A percentile compares a stretch with the other conserved stretches of the same genome.
Evolutionary conservation across 2,329 filamentous ascomycete genomes (phyloP).

Genomic region (Bipolaris oryzae): DNA sequence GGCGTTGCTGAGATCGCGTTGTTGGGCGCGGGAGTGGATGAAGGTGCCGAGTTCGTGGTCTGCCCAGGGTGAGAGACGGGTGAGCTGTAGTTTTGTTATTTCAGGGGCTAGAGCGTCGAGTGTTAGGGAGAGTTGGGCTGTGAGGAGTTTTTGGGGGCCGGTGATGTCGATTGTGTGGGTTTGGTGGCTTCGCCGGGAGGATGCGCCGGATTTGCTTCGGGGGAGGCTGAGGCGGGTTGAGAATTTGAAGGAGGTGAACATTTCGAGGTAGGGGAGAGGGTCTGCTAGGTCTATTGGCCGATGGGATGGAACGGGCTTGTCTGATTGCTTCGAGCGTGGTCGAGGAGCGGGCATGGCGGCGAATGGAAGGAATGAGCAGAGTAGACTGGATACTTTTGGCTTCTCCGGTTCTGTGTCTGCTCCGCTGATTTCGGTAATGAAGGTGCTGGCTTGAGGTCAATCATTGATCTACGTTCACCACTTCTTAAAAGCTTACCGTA

Average conservation of each 20-base stretch:
- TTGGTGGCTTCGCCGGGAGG: slow-evolving; percentile 27
- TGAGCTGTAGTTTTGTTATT: slow-evolving; percentile 62
- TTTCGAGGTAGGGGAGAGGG: slow-evolving; percentile 70
- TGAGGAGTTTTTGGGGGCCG: slow-evolving; percentile 61
- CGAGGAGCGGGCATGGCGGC: slow-evolving; percentile 30
- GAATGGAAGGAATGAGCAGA: slow-evolving; percentile 52
- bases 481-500: slow-evolving; percentile 25
- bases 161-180: slow-evolving; percentile 62
- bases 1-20: slow-evolving; percentile 63
- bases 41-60: slow-evolving; percentile 64
- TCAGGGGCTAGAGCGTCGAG: slow-evolving; percentile 53
- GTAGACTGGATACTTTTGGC: slow-evolving; percentile 38
- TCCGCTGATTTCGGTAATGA: slow-evolving; percentile 31
- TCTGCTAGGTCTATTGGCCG: slow-evolving; percentile 67
- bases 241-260: slow-evolving; percentile 72
- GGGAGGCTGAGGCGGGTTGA: slow-evolving; percentile 56
- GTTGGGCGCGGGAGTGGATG: slow-evolving; percentile 44
- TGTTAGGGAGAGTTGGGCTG: slow-evolving; percentile 62
- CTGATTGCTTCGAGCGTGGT: slow-evolving; percentile 31
- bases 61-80: slow-evolving; percentile 63
- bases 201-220: slow-evolving; percentile 14
- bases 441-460: slow-evolving; percentile 27
- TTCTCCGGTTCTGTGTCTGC: slow-evolving; percentile 25
- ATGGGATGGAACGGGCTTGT: slow-evolving; percentile 64
- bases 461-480: background rate